Evolutionary conservation across 441 rosid genomes (phyloP).

Genomic region (Rhodomyrtus psidioides): DNA sequence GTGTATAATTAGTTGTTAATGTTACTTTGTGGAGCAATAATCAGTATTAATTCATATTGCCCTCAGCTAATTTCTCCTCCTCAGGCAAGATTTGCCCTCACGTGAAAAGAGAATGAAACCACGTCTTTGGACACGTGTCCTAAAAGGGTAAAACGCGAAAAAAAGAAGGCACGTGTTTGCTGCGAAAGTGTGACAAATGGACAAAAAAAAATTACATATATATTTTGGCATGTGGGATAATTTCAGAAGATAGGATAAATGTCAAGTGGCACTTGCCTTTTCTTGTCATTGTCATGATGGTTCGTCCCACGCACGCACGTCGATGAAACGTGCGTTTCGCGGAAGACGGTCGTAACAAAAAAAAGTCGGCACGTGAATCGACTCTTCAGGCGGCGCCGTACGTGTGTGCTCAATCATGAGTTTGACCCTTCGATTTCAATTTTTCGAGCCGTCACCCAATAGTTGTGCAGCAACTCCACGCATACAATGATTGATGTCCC

Average conservation of each 20-base stretch:
- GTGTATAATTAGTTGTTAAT: neutral
- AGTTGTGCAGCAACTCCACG: neutral
- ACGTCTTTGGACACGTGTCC: neutral
- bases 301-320: neutral
- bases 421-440: neutral
- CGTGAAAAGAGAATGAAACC: neutral
- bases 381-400: neutral
- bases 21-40: neutral
- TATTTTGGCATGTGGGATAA: too few species aligned
- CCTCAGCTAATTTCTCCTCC: too few species aligned
- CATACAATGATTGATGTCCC: neutral
- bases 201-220: too few species aligned
- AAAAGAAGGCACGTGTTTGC: neutral
- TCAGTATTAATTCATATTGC: neutral
- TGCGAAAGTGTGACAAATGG: neutral
- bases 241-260: neutral
- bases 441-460: neutral
- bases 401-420: neutral
- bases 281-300: neutral
- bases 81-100: too few species aligned
- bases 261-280: neutral
- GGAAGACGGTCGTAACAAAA: neutral
- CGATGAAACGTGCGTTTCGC: neutral
- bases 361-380: neutral
- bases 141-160: neutral